Evolutionary conservation across 495 filamentous ascomycete genomes (phyloP).

Genomic region (Annulohypoxylon nitens): DNA sequence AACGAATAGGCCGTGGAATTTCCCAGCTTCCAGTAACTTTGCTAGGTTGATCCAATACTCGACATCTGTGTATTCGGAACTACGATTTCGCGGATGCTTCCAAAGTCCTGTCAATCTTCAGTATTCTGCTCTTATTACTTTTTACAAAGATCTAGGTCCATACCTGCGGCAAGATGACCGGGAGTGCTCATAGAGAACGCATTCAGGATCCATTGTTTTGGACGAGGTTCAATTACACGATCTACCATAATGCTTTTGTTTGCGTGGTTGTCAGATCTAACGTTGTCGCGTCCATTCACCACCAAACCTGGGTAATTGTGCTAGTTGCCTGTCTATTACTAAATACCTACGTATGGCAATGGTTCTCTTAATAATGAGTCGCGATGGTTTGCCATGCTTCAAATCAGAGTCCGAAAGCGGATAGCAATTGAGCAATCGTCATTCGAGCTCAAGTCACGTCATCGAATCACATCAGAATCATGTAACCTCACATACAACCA

Average conservation of each 20-base stretch:
- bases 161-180: conserved; percentile 18
- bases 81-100: conserved; percentile 16
- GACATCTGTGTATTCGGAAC: conserved; percentile 12
- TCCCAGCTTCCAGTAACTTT: conserved; percentile 10
- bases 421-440: conserved; percentile 1
- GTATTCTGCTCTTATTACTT: neutral
- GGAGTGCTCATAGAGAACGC: conserved; percentile 17
- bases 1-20: conserved; percentile 15
- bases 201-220: conserved; percentile 13
- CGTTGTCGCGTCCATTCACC: no score
- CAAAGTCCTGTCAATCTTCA: conserved; percentile 5
- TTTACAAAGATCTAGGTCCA: neutral
- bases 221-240: neutral
- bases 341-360: no score
- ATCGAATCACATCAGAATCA: conserved; percentile 19
- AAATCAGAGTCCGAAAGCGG: conserved; percentile 7
- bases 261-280: neutral
- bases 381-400: neutral
- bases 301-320: no score
- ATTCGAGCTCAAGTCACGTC: conserved; percentile 14
- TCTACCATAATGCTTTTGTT: neutral
- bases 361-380: neutral
- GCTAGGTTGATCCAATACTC: conserved; percentile 15
- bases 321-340: no score
- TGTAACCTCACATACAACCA: conserved; percentile 2